Evolutionary conservation across 192 early-diverging fungal species (phyloP).

Genomic region (Mortierella alpina): DNA sequence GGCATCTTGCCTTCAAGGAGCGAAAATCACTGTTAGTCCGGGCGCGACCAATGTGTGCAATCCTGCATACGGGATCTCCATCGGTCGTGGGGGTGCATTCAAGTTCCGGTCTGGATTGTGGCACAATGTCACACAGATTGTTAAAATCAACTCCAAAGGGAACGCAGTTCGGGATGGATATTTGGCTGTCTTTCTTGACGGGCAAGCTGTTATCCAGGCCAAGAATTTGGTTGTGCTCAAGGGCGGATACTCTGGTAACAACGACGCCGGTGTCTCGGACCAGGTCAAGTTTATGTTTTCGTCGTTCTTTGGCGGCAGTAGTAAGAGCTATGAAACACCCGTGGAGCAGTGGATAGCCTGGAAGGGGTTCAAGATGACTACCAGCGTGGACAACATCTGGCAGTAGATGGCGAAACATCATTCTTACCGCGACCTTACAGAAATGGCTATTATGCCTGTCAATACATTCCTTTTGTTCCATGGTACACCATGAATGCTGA

Average conservation of each 20-base stretch:
- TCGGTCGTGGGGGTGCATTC: conserved; percentile 62
- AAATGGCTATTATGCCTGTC: no score
- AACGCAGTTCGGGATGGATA: conserved; percentile 29
- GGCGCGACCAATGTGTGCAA: conserved; percentile 47
- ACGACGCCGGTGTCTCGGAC: not conserved
- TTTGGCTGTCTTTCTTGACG: conserved; percentile 36
- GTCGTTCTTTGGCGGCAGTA: conserved; percentile 22
- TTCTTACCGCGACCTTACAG: no score
- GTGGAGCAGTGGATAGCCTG: conserved; percentile 29
- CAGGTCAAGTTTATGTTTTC: conserved; percentile 40
- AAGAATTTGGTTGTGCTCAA: conserved; percentile 29
- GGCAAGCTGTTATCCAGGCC: conserved; percentile 11
- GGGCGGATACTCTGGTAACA: conserved; percentile 22
- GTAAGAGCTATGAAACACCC: conserved; percentile 15
- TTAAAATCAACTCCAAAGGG: conserved; percentile 27
- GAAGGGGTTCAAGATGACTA: conserved; percentile 37
- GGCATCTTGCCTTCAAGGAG: conserved; percentile 19
- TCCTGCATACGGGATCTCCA: conserved; percentile 58
- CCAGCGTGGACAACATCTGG: conserved; percentile 26
- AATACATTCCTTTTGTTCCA: no score
- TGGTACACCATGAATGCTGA: no score
- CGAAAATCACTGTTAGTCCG: conserved; percentile 17
- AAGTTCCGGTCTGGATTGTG: conserved; percentile 59
- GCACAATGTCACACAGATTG: conserved; percentile 45
- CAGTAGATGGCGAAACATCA: not conserved